These are phyloP conservation scores for Scleroderma bovista DNA, from an alignment of 768 basidiomycete species.

Conservation along the genomic window DNA sequence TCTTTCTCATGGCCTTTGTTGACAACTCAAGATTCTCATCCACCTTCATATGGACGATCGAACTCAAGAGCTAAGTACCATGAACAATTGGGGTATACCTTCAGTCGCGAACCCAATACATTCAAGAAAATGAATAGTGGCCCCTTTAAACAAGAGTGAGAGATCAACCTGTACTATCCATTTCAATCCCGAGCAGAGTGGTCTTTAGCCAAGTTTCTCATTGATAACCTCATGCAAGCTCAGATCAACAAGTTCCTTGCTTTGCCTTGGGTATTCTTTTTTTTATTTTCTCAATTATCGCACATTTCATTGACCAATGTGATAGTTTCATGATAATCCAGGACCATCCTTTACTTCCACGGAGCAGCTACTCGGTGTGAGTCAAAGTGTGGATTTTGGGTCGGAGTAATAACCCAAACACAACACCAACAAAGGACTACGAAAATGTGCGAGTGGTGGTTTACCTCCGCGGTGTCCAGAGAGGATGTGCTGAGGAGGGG, in stretches of 20 bases:
- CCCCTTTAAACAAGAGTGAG: not conserved
- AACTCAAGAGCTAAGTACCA: not conserved
- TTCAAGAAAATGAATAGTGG: not conserved
- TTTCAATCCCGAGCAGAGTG: not conserved
- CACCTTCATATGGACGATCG: not conserved
- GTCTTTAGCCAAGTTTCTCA: not conserved
- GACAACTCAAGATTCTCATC: not conserved
- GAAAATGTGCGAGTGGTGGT: too few relatives aligned
- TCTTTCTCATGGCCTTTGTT: not conserved
- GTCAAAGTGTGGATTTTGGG: too few relatives aligned
- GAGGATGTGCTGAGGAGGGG: too few relatives aligned
- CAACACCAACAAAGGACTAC: too few relatives aligned
- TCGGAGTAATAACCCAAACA: too few relatives aligned
- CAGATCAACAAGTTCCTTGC: not conserved
- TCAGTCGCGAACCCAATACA: not conserved
- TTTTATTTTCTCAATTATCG: not conserved
- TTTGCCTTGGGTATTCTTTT: not conserved
- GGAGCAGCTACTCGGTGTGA: slow-evolving; percentile 17
- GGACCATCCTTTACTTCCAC: slow-evolving; percentile 14
- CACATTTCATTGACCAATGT: not conserved
- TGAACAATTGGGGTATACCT: not conserved
- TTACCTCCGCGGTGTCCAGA: too few relatives aligned
- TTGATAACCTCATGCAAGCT: not conserved
- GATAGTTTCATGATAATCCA: not conserved
- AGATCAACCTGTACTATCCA: not conserved